These are phyloP conservation scores for Pseudogymnoascus sp. DNA, from an alignment of 2,329 filamentous ascomycete genomes.

Conservation along the genomic window DNA sequence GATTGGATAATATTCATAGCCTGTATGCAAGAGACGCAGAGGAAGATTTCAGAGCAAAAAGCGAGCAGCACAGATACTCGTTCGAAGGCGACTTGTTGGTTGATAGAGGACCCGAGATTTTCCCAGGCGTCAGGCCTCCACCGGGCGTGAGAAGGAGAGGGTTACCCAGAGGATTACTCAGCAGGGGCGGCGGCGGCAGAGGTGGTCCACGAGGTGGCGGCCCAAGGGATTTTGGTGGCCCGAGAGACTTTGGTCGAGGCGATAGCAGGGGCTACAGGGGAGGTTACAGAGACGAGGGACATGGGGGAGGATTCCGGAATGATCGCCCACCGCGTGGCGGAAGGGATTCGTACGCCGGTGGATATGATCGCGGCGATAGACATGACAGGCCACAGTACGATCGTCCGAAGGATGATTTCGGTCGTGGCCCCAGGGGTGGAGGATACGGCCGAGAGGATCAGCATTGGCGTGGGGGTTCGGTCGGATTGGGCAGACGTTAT, in stretches of 20 bases:
- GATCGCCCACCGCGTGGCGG: slow-evolving; percentile 1
- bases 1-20: slow-evolving; percentile 52
- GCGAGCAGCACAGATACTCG: slow-evolving; percentile 51
- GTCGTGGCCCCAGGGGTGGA: neutral
- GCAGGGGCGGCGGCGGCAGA: neutral
- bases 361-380: neutral
- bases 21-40: slow-evolving; percentile 3
- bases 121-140: slow-evolving; percentile 55
- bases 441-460: neutral
- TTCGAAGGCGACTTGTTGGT: slow-evolving; percentile 65
- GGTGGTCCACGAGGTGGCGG: neutral
- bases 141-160: slow-evolving; percentile 32
- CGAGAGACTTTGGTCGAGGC: neutral
- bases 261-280: neutral
- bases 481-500: neutral
- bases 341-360: neutral
- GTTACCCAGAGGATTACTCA: slow-evolving; percentile 8
- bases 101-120: slow-evolving; percentile 65
- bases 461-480: slow-evolving; percentile 2
- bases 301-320: neutral
- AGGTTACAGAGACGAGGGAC: neutral
- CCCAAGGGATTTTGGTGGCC: neutral
- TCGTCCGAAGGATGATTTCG: slow-evolving; percentile 1
- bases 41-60: slow-evolving; percentile 43
- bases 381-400: neutral